Percentiles rank a stretch among this genome's conserved stretches.
Evolutionary conservation across 495 filamentous ascomycete species (phyloP).

Genomic region (Penicillium antarcticum): DNA sequence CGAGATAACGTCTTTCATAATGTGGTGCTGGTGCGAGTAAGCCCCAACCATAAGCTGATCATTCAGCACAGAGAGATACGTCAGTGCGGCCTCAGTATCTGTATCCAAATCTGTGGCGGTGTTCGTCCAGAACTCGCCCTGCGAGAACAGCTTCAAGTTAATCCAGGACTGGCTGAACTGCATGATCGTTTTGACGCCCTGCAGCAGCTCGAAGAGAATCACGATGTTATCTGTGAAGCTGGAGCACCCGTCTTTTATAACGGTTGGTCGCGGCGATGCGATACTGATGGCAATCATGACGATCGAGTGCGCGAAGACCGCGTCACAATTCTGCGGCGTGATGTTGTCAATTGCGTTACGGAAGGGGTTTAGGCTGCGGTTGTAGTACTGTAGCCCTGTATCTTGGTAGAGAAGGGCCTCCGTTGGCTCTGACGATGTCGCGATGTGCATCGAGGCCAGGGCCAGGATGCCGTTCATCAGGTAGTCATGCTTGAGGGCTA

Average conservation of each 20-base stretch:
- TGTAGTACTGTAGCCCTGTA: constrained; percentile 43
- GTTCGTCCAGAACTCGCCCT: constrained; percentile 15
- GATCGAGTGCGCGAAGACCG: constrained; percentile 46
- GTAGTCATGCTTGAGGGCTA: constrained; percentile 43
- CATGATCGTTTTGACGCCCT: constrained; percentile 28
- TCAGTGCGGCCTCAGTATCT: constrained; percentile 14
- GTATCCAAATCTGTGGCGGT: constrained; percentile 9
- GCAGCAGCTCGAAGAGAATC: constrained; percentile 25
- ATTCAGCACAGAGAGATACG: constrained; percentile 14
- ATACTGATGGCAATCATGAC: constrained; percentile 42
- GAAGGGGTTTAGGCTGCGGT: constrained; percentile 37
- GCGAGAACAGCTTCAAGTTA: constrained; percentile 19
- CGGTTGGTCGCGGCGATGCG: constrained; percentile 33
- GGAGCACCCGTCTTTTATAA: constrained; percentile 7
- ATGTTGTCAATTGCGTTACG: constrained; percentile 38
- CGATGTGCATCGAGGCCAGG: constrained; percentile 49
- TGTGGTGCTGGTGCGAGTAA: constrained; percentile 10
- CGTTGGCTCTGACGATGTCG: constrained; percentile 24
- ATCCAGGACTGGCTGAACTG: constrained; percentile 21
- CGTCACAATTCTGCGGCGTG: constrained; percentile 39
- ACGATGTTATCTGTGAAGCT: constrained; percentile 26
- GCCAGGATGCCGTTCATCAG: constrained; percentile 51
- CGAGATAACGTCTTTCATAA: constrained; percentile 19
- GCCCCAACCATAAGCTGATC: constrained; percentile 6
- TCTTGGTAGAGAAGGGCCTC: constrained; percentile 34